Percentiles rank a stretch among this genome's conserved stretches.
phyloP scores from a whole-genome alignment of 768 basidiomycete species.

The Auricularia auricula-judae region DNA sequence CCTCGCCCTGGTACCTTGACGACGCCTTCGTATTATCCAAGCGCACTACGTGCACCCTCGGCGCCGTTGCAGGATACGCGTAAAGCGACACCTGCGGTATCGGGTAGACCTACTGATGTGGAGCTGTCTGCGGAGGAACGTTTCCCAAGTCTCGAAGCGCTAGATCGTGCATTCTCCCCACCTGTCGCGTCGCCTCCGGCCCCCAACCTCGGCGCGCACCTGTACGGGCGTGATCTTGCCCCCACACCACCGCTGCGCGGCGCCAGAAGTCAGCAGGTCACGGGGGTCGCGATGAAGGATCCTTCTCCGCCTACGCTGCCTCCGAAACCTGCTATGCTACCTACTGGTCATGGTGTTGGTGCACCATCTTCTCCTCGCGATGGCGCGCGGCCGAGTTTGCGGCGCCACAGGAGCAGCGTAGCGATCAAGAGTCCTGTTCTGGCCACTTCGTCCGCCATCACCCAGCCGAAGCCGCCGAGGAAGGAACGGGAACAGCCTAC shows the following conservation, averaged over 20 bases:
- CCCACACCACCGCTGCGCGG: background rate
- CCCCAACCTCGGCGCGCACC: background rate
- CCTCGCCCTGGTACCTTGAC: background rate
- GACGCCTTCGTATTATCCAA: background rate
- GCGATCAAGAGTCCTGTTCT: slow-evolving; percentile 28
- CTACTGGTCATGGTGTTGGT: background rate
- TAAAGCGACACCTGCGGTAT: slow-evolving; percentile 14
- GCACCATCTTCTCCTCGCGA: slow-evolving; percentile 1
- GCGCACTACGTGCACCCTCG: background rate
- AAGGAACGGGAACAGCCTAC: background rate
- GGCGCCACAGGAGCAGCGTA: slow-evolving; percentile 38
- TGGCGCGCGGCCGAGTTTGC: slow-evolving; percentile 31
- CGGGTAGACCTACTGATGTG: slow-evolving; percentile 21
- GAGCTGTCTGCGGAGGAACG: slow-evolving; percentile 48
- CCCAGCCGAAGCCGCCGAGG: slow-evolving; percentile 2
- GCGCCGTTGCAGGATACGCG: slow-evolving; percentile 20
- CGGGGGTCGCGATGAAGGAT: slow-evolving; percentile 42
- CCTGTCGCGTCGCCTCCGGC: slow-evolving; percentile 4
- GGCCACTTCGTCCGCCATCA: background rate
- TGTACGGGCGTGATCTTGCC: background rate
- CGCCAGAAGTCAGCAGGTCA: slow-evolving; percentile 31
- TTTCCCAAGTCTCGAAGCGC: slow-evolving; percentile 81
- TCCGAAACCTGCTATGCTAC: background rate
- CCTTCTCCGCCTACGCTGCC: background rate
- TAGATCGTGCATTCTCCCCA: slow-evolving; percentile 45